Conservation (phyloP, 169 alveolate species). For the Cryptosporidium ryanae region DNA sequence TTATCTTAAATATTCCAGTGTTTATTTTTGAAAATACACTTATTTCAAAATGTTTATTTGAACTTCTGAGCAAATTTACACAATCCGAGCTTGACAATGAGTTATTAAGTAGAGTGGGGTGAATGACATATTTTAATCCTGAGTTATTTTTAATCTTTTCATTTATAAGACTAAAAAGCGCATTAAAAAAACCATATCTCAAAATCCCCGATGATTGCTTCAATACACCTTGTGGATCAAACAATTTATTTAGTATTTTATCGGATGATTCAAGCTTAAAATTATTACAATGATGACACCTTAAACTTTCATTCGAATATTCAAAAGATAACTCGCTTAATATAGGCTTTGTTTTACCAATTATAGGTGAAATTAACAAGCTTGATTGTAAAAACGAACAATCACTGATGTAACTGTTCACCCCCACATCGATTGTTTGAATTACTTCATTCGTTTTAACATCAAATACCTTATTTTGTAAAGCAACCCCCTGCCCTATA, state of each 20-base stretch:
- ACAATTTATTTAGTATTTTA: constrained; percentile 1
- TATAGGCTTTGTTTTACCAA: constrained; percentile 19
- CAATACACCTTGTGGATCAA: constrained; percentile 13
- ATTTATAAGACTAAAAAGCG: constrained; percentile 23
- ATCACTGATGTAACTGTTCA: constrained; percentile 3
- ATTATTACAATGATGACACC: not conserved
- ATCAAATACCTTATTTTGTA: no score
- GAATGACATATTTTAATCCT: not conserved
- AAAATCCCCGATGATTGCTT: constrained; percentile 12
- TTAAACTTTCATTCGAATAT: constrained; percentile 24
- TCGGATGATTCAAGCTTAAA: not conserved
- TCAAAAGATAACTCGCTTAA: constrained; percentile 48
- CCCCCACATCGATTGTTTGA: not conserved
- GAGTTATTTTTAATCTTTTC: not conserved
- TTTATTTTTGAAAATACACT: not conserved
- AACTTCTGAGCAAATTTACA: not conserved
- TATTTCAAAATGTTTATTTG: not conserved
- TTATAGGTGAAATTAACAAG: constrained; percentile 48
- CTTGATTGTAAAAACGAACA: not conserved
- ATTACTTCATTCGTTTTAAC: not conserved
- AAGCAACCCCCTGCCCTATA: no score
- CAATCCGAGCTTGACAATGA: not conserved
- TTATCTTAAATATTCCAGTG: constrained; percentile 11
- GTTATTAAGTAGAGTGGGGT: not conserved
- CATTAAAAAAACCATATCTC: constrained; percentile 58